Percentiles rank a stretch among this genome's conserved stretches.
These are phyloP conservation scores for Umbelopsis vinacea DNA, from an alignment of 192 early-diverging fungal genomes.

Conservation along the genomic window DNA sequence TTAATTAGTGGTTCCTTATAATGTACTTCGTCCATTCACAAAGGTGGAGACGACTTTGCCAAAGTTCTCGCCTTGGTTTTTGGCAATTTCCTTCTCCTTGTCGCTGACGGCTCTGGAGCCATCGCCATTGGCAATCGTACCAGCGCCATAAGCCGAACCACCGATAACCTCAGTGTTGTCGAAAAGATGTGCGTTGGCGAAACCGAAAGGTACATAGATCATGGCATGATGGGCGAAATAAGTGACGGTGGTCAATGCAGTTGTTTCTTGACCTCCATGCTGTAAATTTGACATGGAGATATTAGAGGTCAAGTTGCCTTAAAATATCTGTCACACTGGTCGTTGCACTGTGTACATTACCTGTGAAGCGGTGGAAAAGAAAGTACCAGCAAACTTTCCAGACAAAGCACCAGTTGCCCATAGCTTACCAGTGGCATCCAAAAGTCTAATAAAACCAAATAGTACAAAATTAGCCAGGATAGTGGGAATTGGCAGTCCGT, in stretches of 20 bases:
- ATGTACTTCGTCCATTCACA: constrained; percentile 18
- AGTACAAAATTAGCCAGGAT: background rate
- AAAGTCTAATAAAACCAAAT: background rate
- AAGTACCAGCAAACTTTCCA: constrained; percentile 73
- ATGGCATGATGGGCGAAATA: constrained; percentile 78
- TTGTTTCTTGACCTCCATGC: constrained; percentile 46
- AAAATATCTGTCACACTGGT: no score
- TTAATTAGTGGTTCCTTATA: background rate
- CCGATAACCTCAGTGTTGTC: constrained; percentile 67
- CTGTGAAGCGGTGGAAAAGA: constrained; percentile 73
- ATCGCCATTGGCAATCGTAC: constrained; percentile 53
- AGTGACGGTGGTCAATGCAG: constrained; percentile 64
- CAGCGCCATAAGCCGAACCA: constrained; percentile 29
- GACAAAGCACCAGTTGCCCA: constrained; percentile 58
- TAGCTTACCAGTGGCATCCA: constrained; percentile 22
- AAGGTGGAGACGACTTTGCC: constrained; percentile 50
- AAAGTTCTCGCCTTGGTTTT: constrained; percentile 61
- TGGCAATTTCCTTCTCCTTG: constrained; percentile 66
- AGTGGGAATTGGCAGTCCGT: background rate
- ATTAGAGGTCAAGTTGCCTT: no score
- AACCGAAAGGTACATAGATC: constrained; percentile 74
- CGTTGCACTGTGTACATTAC: background rate
- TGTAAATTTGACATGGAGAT: background rate
- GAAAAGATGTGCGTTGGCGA: constrained; percentile 49
- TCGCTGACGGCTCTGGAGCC: constrained; percentile 64